Evolutionary conservation across 2,329 filamentous ascomycete genomes (phyloP).

Genomic region (Fusarium redolens): DNA sequence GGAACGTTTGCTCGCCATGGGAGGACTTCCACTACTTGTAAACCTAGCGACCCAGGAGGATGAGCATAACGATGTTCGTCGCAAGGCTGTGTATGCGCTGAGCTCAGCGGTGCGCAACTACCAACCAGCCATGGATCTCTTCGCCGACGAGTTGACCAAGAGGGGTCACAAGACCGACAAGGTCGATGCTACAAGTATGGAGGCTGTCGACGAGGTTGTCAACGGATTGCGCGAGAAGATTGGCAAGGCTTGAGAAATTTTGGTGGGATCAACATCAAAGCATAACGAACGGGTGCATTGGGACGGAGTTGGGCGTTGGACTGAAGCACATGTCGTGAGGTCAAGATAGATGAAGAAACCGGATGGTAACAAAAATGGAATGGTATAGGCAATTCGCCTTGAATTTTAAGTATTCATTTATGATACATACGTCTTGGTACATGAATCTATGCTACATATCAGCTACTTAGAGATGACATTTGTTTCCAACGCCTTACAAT

Average conservation of each 20-base stretch:
- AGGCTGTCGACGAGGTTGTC: constrained; percentile 81
- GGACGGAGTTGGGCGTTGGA: constrained; percentile 51
- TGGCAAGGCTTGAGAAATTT: constrained; percentile 44
- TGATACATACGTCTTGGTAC: constrained; percentile 52
- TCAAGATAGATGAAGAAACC: constrained; percentile 13
- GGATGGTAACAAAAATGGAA: constrained; percentile 20
- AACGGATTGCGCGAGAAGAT: constrained; percentile 70
- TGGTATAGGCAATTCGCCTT: constrained; percentile 30
- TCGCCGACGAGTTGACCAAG: constrained; percentile 71
- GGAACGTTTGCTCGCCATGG: constrained; percentile 72
- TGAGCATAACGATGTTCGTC: constrained; percentile 72
- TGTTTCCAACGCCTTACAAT: constrained; percentile 10
- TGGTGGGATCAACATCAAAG: constrained; percentile 1
- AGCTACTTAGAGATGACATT: constrained; percentile 35
- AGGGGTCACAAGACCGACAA: constrained; percentile 66
- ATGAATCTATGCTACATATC: constrained; percentile 47
- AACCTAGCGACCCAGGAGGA: constrained; percentile 70
- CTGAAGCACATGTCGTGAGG: constrained; percentile 3
- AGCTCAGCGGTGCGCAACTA: constrained; percentile 90
- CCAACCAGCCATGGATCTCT: constrained; percentile 80
- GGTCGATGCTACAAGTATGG: constrained; percentile 89
- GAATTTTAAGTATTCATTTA: constrained; percentile 41
- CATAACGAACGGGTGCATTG: constrained; percentile 46
- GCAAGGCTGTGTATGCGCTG: constrained; percentile 90
- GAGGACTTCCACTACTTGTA: constrained; percentile 78